These are phyloP conservation scores for Clavariopsis aquatica DNA, from an alignment of 495 filamentous ascomycete genomes.

Conservation along the genomic window DNA sequence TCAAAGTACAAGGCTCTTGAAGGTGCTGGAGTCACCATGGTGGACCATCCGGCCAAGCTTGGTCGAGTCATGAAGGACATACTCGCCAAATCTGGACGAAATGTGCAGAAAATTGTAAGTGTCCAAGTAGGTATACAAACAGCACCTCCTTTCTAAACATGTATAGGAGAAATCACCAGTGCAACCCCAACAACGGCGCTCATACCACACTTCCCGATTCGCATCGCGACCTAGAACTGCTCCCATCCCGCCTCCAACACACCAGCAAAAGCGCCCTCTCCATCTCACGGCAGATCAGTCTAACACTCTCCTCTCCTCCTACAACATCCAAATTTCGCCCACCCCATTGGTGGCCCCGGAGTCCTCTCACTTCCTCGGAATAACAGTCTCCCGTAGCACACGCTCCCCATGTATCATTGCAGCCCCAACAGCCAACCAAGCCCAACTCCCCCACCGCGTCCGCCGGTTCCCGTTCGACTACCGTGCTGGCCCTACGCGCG, in stretches of 20 bases:
- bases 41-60: slow-evolving; percentile 80
- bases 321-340: slow-evolving; percentile 52
- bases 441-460: slow-evolving; percentile 43
- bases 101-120: slow-evolving; percentile 40
- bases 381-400: slow-evolving; percentile 66
- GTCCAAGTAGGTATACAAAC: not conserved
- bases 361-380: slow-evolving; percentile 54
- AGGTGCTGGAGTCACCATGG: slow-evolving; percentile 70
- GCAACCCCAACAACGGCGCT: slow-evolving; percentile 33
- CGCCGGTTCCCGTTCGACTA: slow-evolving; percentile 67
- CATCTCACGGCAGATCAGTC: slow-evolving; percentile 61
- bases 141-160: slow-evolving; percentile 1
- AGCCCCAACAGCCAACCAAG: slow-evolving; percentile 53
- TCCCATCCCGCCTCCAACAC: not conserved
- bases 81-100: slow-evolving; percentile 46
- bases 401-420: slow-evolving; percentile 67
- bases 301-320: slow-evolving; percentile 59
- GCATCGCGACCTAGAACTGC: slow-evolving; percentile 4
- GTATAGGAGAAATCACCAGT: slow-evolving; percentile 33
- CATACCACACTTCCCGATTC: slow-evolving; percentile 38
- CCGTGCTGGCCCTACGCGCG: slow-evolving; percentile 41
- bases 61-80: slow-evolving; percentile 68
- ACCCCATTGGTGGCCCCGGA: slow-evolving; percentile 45
- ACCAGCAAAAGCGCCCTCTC: slow-evolving; percentile 56
- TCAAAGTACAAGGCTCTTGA: slow-evolving; percentile 70